Conservation (phyloP, 2,329 filamentous ascomycete species). For the Aureobasidium sp. region DNA sequence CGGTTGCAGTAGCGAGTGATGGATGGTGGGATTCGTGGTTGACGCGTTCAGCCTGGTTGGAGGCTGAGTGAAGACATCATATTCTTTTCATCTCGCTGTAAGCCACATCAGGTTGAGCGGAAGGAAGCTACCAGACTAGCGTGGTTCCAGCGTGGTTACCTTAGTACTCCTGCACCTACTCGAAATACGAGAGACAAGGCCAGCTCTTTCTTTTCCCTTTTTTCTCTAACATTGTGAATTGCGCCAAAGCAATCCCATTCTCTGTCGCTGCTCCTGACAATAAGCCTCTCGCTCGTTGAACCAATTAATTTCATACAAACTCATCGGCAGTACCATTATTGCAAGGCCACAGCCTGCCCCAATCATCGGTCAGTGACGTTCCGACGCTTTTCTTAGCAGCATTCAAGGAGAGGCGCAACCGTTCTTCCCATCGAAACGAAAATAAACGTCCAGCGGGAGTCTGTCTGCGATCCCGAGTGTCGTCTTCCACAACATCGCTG, state of each 20-base stretch:
- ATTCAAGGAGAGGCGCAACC: neutral
- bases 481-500: conserved; percentile 7
- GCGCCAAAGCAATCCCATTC: neutral
- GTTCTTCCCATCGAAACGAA: conserved; percentile 6
- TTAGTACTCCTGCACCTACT: neutral
- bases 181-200: conserved; percentile 1
- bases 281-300: neutral
- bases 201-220: neutral
- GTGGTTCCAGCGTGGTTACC: neutral
- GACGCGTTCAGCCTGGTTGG: neutral
- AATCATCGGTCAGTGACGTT: conserved; percentile 9
- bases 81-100: neutral
- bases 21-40: neutral
- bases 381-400: conserved; percentile 11
- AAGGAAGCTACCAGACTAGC: neutral
- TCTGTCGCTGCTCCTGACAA: neutral
- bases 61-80: neutral
- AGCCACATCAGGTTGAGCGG: conserved; percentile 5
- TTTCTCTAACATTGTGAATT: neutral
- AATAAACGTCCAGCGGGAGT: conserved; percentile 6
- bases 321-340: neutral
- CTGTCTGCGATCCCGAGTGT: neutral
- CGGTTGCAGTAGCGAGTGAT: neutral
- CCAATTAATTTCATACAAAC: conserved; percentile 2
- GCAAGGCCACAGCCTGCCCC: neutral